phyloP scores from a whole-genome alignment of 176 grass and related monocot species.

The Microstegium vimineum region DNA sequence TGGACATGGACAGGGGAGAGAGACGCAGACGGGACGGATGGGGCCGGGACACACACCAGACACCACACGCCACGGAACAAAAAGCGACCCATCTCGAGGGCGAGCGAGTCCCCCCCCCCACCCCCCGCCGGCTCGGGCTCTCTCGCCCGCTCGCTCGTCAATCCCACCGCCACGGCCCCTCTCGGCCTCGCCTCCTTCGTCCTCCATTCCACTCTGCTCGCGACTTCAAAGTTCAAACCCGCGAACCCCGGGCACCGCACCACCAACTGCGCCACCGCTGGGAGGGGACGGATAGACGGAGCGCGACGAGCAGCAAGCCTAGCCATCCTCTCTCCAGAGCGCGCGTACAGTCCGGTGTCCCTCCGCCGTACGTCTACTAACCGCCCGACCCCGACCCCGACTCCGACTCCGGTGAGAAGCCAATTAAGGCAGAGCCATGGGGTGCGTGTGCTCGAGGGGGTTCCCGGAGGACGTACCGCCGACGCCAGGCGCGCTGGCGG shows the following conservation, averaged over 20 bases:
- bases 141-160: too few relatives aligned
- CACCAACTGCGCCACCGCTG: neutral
- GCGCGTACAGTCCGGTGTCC: too few relatives aligned
- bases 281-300: too few relatives aligned
- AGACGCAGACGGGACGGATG: neutral
- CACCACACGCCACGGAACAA: neutral
- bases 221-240: neutral
- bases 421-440: conserved; percentile 37
- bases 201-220: neutral
- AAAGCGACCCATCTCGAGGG: neutral
- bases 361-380: too few relatives aligned
- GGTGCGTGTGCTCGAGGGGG: conserved; percentile 50
- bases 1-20: neutral
- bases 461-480: neutral
- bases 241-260: neutral
- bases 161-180: too few relatives aligned
- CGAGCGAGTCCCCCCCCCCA: neutral
- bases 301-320: too few relatives aligned
- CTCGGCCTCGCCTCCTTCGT: neutral
- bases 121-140: neutral
- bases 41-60: neutral
- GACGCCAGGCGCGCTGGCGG: neutral
- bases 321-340: too few relatives aligned
- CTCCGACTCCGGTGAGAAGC: neutral
- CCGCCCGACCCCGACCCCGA: too few relatives aligned